Evolutionary conservation across 805 yeast genomes (phyloP), one percentile per base, ranked within the genome.

Genomic region (Candida methanosorbosa): DNA sequence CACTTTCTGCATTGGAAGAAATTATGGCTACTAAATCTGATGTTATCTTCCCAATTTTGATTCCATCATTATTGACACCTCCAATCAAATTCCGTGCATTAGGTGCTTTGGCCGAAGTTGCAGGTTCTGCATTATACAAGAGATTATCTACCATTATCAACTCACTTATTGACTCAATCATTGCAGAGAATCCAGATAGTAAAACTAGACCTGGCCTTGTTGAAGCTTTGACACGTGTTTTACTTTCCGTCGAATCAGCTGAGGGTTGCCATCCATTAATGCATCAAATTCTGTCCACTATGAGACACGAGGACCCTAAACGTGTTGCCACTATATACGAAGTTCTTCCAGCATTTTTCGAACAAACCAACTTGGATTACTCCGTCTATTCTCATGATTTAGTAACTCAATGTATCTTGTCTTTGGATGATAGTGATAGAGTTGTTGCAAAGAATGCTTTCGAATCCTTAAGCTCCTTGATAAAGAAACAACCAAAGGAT

Each of bases 31-130:
- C 87, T 3, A 85, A 84, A 50, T 72, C 97, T 6, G 94, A 85
- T 38, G 80, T 84, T 3, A 84, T 94, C 37, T 87, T 94, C 87
- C 97, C 97, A 32, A 81, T 85, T 32, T 71, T 92, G 53, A 70
- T 90, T 39, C 97, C 97, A 29, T 74, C 94, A 0, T 68, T 92
- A 51, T 66, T 90, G 51, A 56, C 76, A 5, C 78, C 86, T 6
- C 97, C 97, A 13, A 77, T 88, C 36, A 85, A 87, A 61, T 94
- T 95, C n/a, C 69, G 72, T 36, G 94, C 96, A 4, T 64, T 88
- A 38, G 85, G 92, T 18, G 76, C 94, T 0, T 69, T 88, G 54
- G 94, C 95, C 1, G 78, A 83, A 34, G 96, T 85, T 32, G 95
- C 96, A 18, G 97, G 96, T 18, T 57, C 75, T 25, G 84, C 95